Conservation (phyloP, 2,329 filamentous ascomycete species). For the Trichophyton simii region DNA sequence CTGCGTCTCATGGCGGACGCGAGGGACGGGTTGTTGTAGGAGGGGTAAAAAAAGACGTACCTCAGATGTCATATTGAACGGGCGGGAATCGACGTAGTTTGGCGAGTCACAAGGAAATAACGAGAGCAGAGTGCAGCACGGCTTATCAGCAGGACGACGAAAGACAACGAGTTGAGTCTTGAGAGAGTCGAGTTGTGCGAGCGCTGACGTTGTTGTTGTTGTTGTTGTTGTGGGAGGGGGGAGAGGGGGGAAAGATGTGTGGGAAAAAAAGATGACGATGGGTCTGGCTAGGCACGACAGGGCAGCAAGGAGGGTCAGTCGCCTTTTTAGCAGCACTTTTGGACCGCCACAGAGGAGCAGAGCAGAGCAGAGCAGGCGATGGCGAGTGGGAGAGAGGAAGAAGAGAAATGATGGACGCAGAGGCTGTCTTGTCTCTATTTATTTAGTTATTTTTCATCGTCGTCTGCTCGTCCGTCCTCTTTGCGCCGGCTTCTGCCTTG, state of each 20-base stretch:
- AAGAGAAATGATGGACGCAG: not conserved
- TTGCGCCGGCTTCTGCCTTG: not conserved
- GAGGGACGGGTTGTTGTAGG: slow-evolving; percentile 10
- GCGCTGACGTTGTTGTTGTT: not conserved
- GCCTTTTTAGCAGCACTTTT: not conserved
- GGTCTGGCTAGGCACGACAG: not conserved
- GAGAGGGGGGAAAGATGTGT: no score
- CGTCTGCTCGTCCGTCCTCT: no score
- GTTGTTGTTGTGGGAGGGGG: not conserved
- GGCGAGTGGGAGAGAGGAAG: not conserved
- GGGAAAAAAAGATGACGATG: not conserved
- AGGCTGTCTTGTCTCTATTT: not conserved
- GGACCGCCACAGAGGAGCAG: not conserved
- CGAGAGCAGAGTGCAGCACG: not conserved
- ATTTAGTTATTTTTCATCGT: not conserved
- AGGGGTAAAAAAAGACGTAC: slow-evolving; percentile 34
- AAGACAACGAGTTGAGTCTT: not conserved
- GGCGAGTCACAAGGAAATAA: not conserved
- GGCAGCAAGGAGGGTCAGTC: not conserved
- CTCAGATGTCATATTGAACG: slow-evolving; percentile 48
- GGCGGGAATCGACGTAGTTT: slow-evolving; percentile 1
- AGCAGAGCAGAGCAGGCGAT: not conserved
- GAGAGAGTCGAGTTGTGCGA: not conserved
- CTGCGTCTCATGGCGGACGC: not conserved
- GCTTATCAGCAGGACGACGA: not conserved